A percentile compares a stretch with the other conserved stretches of the same genome.
phyloP scores from a whole-genome alignment of 768 basidiomycete species.

The Heimioporus sp. region DNA sequence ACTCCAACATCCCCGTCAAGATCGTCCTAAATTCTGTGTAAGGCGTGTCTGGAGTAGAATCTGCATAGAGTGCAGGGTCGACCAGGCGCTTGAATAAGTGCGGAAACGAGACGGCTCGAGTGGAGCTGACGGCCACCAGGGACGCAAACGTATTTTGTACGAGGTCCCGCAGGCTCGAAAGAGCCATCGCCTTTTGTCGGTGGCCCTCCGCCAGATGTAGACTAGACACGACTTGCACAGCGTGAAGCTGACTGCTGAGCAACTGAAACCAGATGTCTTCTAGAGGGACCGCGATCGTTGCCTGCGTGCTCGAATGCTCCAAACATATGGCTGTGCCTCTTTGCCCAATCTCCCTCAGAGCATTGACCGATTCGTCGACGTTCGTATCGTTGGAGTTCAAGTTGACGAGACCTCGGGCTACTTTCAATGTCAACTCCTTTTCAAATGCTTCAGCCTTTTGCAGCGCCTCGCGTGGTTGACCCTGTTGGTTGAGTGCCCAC shows the following conservation, averaged over 20 bases:
- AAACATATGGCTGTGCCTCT: slow-evolving; percentile 70
- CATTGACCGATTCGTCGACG: slow-evolving; percentile 39
- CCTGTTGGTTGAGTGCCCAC: slow-evolving; percentile 72
- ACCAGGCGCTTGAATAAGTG: slow-evolving; percentile 90
- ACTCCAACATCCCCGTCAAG: slow-evolving; percentile 92
- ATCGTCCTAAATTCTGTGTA: slow-evolving; percentile 93
- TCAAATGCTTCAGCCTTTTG: slow-evolving; percentile 61
- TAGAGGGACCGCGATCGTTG: slow-evolving; percentile 42
- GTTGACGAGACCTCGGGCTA: slow-evolving; percentile 39
- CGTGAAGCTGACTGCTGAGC: slow-evolving; percentile 76
- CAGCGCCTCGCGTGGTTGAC: slow-evolving; percentile 64
- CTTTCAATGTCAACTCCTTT: slow-evolving; percentile 43
- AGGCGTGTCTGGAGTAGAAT: slow-evolving; percentile 55
- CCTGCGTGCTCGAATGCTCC: slow-evolving; percentile 51
- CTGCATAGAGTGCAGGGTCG: slow-evolving; percentile 55
- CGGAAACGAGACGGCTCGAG: slow-evolving; percentile 83
- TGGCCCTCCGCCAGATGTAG: slow-evolving; percentile 31
- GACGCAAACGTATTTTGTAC: slow-evolving; percentile 84
- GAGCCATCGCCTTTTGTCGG: slow-evolving; percentile 19
- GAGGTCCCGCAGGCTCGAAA: slow-evolving; percentile 62
- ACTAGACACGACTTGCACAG: slow-evolving; percentile 67
- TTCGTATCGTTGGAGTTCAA: slow-evolving; percentile 13
- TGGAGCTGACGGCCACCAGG: slow-evolving; percentile 81
- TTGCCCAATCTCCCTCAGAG: slow-evolving; percentile 56
- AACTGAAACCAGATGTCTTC: slow-evolving; percentile 93